A percentile compares a stretch with the other conserved stretches of the same genome.
Conservation (phyloP, 805 yeast species). For the Cyberlindnera xishuangbannaensis region DNA sequence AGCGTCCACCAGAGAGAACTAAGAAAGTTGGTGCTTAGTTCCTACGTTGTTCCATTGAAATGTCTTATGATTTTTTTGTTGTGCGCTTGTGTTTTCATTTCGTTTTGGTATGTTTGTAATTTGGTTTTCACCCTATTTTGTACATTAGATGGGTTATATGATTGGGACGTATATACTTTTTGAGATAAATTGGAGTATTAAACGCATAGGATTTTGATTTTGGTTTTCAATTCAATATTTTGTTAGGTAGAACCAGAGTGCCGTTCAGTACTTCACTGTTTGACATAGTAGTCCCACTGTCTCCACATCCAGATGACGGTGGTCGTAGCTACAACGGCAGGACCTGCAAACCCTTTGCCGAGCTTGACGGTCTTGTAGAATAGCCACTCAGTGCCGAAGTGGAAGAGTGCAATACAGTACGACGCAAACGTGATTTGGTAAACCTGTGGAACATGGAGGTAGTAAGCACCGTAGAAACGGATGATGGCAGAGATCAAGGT, state of each 20-base stretch:
- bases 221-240: no score
- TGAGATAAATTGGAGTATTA: no score
- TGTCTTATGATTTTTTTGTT: neutral
- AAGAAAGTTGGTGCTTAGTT: slow-evolving; percentile 19
- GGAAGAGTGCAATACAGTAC: slow-evolving; percentile 75
- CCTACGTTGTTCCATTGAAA: no score
- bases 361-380: slow-evolving; percentile 72
- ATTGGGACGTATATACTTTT: no score
- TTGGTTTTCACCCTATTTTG: no score
- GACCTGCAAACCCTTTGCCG: slow-evolving; percentile 87
- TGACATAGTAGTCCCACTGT: slow-evolving; percentile 57
- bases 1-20: slow-evolving; percentile 22
- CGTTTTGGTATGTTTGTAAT: no score
- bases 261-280: neutral
- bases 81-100: no score
- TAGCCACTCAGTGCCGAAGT: slow-evolving; percentile 81
- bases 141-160: no score
- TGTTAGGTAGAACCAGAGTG: no score
- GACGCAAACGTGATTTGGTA: slow-evolving; percentile 77
- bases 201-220: no score
- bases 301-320: slow-evolving; percentile 76
- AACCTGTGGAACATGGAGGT: slow-evolving; percentile 60
- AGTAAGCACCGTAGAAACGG: slow-evolving; percentile 82
- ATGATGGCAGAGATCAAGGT: slow-evolving; percentile 81
- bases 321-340: slow-evolving; percentile 71